Evolutionary conservation across 768 basidiomycete species (phyloP).

Genomic region (Termitomyces sp.): DNA sequence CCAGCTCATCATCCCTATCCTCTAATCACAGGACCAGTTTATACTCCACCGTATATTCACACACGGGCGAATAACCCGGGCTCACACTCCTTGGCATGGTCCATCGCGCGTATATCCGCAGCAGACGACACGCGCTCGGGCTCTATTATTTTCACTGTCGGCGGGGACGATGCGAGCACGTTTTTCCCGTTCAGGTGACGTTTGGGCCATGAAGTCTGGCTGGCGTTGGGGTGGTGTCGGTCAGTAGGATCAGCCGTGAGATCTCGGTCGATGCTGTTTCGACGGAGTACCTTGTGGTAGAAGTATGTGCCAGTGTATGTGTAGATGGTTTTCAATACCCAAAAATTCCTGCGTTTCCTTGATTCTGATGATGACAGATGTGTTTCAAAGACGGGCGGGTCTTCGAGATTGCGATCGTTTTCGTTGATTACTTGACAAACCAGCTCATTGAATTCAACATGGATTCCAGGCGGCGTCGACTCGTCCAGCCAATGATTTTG

Average conservation of each 20-base stretch:
- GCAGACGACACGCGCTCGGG: conserved; percentile 67
- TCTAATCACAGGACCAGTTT: conserved; percentile 59
- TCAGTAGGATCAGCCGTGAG: conserved; percentile 50
- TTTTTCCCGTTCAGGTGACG: conserved; percentile 92
- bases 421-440: not conserved
- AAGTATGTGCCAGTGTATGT: conserved; percentile 12
- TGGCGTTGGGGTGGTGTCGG: conserved; percentile 64
- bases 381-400: not conserved
- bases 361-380: not conserved
- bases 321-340: conserved; percentile 2
- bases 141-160: conserved; percentile 87
- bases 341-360: not conserved
- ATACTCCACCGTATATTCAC: conserved; percentile 80
- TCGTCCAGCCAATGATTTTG: not conserved
- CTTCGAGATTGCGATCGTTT: not conserved
- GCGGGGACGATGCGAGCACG: conserved; percentile 74
- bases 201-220: conserved; percentile 83
- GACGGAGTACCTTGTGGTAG: conserved; percentile 58
- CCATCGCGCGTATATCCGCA: conserved; percentile 63
- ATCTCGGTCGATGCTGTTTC: conserved; percentile 53
- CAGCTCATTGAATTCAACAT: not conserved
- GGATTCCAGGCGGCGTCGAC: too few species aligned
- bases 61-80: conserved; percentile 78
- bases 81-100: conserved; percentile 85
- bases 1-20: not conserved